phyloP scores from a whole-genome alignment of 805 yeast species.

The Saccharomyces kudriavzevii region DNA sequence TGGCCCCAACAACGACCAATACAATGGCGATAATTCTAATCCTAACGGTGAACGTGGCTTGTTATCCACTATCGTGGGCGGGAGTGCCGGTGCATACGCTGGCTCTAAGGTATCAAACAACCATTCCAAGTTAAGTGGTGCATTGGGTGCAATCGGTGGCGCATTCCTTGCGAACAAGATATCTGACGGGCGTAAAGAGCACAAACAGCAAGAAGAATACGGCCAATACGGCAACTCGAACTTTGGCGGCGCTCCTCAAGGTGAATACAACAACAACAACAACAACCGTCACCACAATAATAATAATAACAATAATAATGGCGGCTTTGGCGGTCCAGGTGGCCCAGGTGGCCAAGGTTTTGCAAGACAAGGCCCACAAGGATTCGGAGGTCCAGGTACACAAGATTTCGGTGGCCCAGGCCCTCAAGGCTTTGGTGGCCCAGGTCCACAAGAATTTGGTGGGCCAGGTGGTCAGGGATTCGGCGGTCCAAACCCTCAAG shows the following conservation, averaged over 20 bases:
- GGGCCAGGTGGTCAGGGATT: conserved; percentile 3
- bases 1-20: neutral
- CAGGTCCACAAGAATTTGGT: neutral
- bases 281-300: conserved; percentile 4
- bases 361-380: neutral
- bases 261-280: neutral
- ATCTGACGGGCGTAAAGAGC: conserved; percentile 34
- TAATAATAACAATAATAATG: conserved; percentile 5
- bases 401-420: conserved; percentile 4
- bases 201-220: conserved; percentile 2
- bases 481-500: neutral
- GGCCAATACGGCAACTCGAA: conserved; percentile 9
- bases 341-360: conserved; percentile 7
- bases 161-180: conserved; percentile 46
- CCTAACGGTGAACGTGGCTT: conserved; percentile 30
- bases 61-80: conserved; percentile 29
- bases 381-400: neutral
- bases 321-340: conserved; percentile 11
- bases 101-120: conserved; percentile 33
- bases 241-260: conserved; percentile 5
- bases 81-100: conserved; percentile 46
- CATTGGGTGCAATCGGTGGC: conserved; percentile 49
- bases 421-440: conserved; percentile 15
- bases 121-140: conserved; percentile 35
- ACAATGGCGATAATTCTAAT: neutral